These are phyloP conservation scores for Naegleria gruberi DNA, from an alignment of 208 protist genomes.

Conservation along the genomic window DNA sequence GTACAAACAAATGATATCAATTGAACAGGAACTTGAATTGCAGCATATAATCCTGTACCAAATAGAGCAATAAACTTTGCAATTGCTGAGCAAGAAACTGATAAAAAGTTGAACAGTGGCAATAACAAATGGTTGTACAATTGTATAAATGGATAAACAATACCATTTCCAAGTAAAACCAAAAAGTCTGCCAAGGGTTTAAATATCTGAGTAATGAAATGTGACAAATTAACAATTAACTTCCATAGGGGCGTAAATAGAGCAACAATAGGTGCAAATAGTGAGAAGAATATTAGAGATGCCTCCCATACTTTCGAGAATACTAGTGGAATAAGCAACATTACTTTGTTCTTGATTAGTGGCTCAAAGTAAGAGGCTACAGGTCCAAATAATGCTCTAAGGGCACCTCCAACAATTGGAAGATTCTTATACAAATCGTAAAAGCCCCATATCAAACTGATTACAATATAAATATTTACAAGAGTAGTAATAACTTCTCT, in stretches of 20 bases:
- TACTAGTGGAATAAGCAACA: neutral
- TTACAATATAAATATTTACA: constrained; percentile 20
- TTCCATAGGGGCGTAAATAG: too few relatives aligned
- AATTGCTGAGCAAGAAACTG: neutral
- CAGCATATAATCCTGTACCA: neutral
- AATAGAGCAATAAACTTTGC: neutral
- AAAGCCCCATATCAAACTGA: constrained; percentile 11
- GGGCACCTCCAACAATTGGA: constrained; percentile 7
- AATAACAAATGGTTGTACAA: neutral
- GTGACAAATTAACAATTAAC: neutral
- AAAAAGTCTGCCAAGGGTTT: neutral
- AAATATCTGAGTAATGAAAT: too few relatives aligned
- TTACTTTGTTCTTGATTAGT: neutral
- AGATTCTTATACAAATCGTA: constrained; percentile 24
- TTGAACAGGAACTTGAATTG: neutral
- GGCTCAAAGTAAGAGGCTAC: neutral
- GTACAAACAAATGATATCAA: neutral
- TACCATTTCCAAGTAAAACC: too few relatives aligned
- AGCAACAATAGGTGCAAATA: neutral
- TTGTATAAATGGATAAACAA: neutral
- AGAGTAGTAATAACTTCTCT: neutral
- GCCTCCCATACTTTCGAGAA: neutral
- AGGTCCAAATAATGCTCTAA: neutral
- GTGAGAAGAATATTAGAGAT: neutral
- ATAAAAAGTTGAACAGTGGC: neutral